Conservation (phyloP, 164 flowering plant species). For the Kalanchoe fedtschenkoi region DNA sequence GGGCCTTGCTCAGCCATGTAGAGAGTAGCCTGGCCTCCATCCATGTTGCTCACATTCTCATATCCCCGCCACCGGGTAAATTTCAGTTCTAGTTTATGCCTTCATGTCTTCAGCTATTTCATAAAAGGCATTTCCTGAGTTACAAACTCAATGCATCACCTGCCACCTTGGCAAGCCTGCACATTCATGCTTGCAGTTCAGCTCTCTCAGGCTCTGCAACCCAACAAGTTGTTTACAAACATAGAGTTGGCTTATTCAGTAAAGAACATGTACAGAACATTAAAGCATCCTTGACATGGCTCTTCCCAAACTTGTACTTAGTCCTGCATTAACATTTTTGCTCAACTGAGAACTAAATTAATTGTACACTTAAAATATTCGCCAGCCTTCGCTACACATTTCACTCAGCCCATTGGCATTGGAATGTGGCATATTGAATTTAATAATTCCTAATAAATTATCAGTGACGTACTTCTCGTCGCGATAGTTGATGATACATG, state of each 20-base stretch:
- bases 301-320: conserved; percentile 26
- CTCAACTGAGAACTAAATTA: background rate
- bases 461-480: no score
- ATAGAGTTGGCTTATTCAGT: conserved; percentile 17
- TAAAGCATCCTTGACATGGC: conserved; percentile 40
- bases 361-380: no score
- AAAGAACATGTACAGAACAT: conserved; percentile 40
- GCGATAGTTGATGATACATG: no score
- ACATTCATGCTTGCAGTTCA: background rate
- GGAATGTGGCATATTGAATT: no score
- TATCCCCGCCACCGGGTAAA: conserved; percentile 17
- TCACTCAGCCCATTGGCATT: no score
- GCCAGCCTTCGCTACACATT: no score
- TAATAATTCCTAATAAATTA: no score
- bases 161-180: conserved; percentile 40
- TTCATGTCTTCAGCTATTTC: background rate
- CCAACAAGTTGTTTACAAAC: background rate
- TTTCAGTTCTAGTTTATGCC: background rate
- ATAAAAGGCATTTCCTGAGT: background rate
- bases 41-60: conserved; percentile 23
- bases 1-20: conserved; percentile 28
- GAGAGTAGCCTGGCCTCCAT: conserved; percentile 38
- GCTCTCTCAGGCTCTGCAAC: background rate
- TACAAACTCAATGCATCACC: conserved; percentile 23
- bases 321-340: conserved; percentile 16